phyloP scores from a whole-genome alignment of 2,329 filamentous ascomycete genomes.

The Chrysoporthe cubensis region DNA sequence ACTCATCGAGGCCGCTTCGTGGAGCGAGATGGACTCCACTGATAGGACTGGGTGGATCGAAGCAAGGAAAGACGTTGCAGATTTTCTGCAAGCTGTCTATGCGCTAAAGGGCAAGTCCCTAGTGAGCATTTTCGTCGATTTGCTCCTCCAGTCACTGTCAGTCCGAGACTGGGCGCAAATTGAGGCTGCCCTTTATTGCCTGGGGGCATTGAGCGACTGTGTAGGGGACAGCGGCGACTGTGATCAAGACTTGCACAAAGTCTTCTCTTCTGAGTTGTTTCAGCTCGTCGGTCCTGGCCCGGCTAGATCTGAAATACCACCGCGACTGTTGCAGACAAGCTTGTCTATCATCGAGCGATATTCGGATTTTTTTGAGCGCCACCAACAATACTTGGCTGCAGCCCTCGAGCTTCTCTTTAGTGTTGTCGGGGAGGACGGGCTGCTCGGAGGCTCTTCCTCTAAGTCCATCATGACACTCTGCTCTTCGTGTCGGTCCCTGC shows the following conservation, averaged over 20 bases:
- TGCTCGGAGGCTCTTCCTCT: slow-evolving; percentile 69
- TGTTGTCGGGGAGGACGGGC: slow-evolving; percentile 61
- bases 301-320: slow-evolving; percentile 53
- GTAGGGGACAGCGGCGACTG: slow-evolving; percentile 59
- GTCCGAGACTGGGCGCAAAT: slow-evolving; percentile 60
- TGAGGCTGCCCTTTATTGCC: slow-evolving; percentile 64
- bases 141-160: slow-evolving; percentile 55
- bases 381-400: slow-evolving; percentile 67
- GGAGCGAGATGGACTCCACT: slow-evolving; percentile 70
- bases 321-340: slow-evolving; percentile 68
- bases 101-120: slow-evolving; percentile 61
- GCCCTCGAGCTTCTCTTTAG: slow-evolving; percentile 76
- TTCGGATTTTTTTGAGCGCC: slow-evolving; percentile 75
- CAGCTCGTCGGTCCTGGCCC: slow-evolving; percentile 55
- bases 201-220: slow-evolving; percentile 70
- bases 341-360: slow-evolving; percentile 74
- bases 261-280: slow-evolving; percentile 67
- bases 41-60: slow-evolving; percentile 70
- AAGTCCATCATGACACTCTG: slow-evolving; percentile 76
- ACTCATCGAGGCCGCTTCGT: slow-evolving; percentile 63
- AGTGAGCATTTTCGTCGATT: slow-evolving; percentile 59
- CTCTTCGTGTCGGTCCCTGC: slow-evolving; percentile 70
- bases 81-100: slow-evolving; percentile 75
- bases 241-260: slow-evolving; percentile 60
- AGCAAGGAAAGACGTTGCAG: slow-evolving; percentile 77